Evolutionary conservation across 2,329 filamentous ascomycete genomes (phyloP), one percentile per base, ranked within the genome.

Genomic region (Lasiodiplodia sp.): DNA sequence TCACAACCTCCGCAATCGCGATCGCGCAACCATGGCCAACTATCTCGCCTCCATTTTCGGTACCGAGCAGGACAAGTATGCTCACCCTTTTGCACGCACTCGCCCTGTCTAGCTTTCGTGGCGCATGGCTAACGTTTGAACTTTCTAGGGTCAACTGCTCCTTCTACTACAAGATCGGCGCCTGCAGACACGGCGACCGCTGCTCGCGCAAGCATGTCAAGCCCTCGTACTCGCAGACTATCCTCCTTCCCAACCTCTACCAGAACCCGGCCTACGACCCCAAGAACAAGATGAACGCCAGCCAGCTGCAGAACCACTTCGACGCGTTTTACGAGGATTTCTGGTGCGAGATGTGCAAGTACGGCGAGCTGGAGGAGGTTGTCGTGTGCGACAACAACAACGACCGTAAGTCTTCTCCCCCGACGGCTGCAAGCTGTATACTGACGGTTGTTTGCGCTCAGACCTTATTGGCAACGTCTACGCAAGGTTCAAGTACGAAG

Each of bases 81-180:
- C 57, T 18, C 14, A n/a, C 44, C 23, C 47, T 25, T 37, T 10
- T 25, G 34, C 40, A 18, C 58, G 58, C 37, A 18, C 49, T 25
- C 28, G 47, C 38, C 12, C 11, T 3, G 25, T 40, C 37, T 12
- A 34, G 18, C 18, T 28, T 58, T 56, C 64, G 53, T 23, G 55
- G 57, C 64, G 52, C 66, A n/a, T 51, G 21, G 57, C 72, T 72
- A 70, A 73, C 71, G 51, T 16, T 52, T 52, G 34, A 7, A 18
- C 40, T 56, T 44, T 62, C 40, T 52, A 66, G 75, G 76, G 94
- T 97, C 86, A 97, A 98, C 88, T 97, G 96, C 88, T 96, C 92
- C 69, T 99, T 99, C 89, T 99, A 99, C 90, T 94, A 97, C 92
- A 99, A 99, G 86, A 99, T 99, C 82, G 96, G 96, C 80, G 96